Percentiles rank a stretch among this genome's conserved stretches.
These are phyloP conservation scores for Aurantiochytrium sp. DNA, from an alignment of 108 stramenopile species.

Conservation along the genomic window DNA sequence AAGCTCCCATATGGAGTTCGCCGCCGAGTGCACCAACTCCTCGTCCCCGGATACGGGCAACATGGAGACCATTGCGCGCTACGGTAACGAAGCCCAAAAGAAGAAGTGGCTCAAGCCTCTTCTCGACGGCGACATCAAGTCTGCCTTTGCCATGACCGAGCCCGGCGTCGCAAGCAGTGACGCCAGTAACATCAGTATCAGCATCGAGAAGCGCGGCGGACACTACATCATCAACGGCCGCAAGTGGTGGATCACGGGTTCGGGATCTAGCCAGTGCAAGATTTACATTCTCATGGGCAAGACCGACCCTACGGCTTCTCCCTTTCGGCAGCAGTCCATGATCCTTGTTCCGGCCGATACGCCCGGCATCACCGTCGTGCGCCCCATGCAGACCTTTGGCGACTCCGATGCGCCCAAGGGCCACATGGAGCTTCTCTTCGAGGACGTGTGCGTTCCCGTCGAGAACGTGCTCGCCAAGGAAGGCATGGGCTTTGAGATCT, in stretches of 20 bases:
- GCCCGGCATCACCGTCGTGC: constrained; percentile 60
- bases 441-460: constrained; percentile 28
- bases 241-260: constrained; percentile 50
- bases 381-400: constrained; percentile 82
- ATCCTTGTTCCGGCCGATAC: constrained; percentile 64
- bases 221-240: background rate
- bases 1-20: constrained; percentile 19
- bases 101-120: constrained; percentile 62
- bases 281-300: constrained; percentile 46
- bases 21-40: background rate
- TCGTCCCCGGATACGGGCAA: constrained; percentile 93
- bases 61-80: constrained; percentile 88
- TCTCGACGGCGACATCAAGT: constrained; percentile 68
- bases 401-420: constrained; percentile 87
- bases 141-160: constrained; percentile 89
- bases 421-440: constrained; percentile 70
- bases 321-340: constrained; percentile 37
- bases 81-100: constrained; percentile 69
- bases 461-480: constrained; percentile 61
- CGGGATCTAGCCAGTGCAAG: constrained; percentile 75
- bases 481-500: constrained; percentile 85
- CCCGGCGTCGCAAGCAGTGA: constrained; percentile 78
- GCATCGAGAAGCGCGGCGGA: background rate
- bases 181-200: constrained; percentile 73
- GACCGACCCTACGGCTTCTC: background rate